These are phyloP conservation scores for Leucocoprinus leucothites DNA, from an alignment of 768 basidiomycete genomes.

Conservation along the genomic window DNA sequence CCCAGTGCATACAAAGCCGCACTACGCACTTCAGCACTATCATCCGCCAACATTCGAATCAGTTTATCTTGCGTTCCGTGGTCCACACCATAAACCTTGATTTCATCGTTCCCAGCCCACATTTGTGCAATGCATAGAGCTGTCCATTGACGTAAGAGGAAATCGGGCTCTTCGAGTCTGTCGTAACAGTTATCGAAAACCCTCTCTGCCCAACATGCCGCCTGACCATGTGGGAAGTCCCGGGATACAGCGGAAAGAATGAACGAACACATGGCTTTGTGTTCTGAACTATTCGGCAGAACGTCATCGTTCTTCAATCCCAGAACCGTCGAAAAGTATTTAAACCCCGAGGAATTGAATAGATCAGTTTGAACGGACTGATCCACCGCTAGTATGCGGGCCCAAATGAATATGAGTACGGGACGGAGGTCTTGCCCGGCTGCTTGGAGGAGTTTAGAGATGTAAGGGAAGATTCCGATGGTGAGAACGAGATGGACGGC, in stretches of 20 bases:
- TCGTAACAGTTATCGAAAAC: constrained; percentile 89
- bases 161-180: constrained; percentile 85
- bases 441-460: constrained; percentile 92
- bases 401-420: constrained; percentile 98
- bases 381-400: constrained; percentile 96
- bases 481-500: constrained; percentile 94
- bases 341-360: constrained; percentile 78
- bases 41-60: constrained; percentile 75
- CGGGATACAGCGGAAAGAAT: constrained; percentile 87
- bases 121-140: constrained; percentile 91
- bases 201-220: constrained; percentile 73
- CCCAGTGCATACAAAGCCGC: constrained; percentile 90
- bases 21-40: constrained; percentile 89
- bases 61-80: constrained; percentile 79
- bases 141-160: constrained; percentile 91
- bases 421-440: constrained; percentile 95
- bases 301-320: constrained; percentile 62
- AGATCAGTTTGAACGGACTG: constrained; percentile 88
- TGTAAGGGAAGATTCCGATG: constrained; percentile 98
- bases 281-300: constrained; percentile 93
- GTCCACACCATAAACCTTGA: constrained; percentile 81
- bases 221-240: constrained; percentile 86
- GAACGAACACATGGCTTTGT: constrained; percentile 98
- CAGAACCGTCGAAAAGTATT: constrained; percentile 81
- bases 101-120: constrained; percentile 92